Evolutionary conservation across 1,139 yeast species (phyloP).

Genomic region (Hemisphaericaspora xylofermentans): DNA sequence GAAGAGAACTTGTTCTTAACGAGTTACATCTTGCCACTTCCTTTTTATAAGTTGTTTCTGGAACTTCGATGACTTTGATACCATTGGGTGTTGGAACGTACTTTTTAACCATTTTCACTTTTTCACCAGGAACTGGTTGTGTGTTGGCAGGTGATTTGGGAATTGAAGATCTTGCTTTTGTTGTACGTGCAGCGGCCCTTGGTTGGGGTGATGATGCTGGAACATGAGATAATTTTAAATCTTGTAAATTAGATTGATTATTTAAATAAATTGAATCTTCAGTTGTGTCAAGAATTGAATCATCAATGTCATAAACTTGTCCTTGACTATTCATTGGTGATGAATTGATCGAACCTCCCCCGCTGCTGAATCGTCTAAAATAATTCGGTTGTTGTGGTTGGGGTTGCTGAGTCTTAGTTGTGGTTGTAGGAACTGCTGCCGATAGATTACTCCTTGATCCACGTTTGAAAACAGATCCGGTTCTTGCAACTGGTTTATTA

Average conservation of each 20-base stretch:
- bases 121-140: not conserved
- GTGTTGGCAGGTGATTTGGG: not conserved
- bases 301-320: constrained; percentile 27
- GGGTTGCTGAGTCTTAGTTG: constrained; percentile 5
- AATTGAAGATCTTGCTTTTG: not conserved
- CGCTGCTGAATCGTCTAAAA: constrained; percentile 17
- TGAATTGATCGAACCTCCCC: constrained; percentile 15
- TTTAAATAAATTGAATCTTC: constrained; percentile 22
- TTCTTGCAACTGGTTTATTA: constrained; percentile 7
- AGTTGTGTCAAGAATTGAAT: constrained; percentile 29
- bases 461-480: constrained; percentile 19
- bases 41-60: constrained; percentile 36
- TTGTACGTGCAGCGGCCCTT: too few relatives aligned
- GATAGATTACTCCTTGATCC: constrained; percentile 12
- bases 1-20: constrained; percentile 32
- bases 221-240: constrained; percentile 23
- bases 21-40: constrained; percentile 45
- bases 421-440: not conserved
- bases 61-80: constrained; percentile 48
- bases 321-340: too few relatives aligned
- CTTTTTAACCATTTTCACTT: constrained; percentile 43
- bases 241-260: constrained; percentile 26
- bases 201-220: constrained; percentile 5
- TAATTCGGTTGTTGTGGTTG: constrained; percentile 10
- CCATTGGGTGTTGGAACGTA: constrained; percentile 51